These are phyloP conservation scores for Hyaloscypha bicolor DNA, from an alignment of 495 filamentous ascomycete genomes.

Conservation along the genomic window DNA sequence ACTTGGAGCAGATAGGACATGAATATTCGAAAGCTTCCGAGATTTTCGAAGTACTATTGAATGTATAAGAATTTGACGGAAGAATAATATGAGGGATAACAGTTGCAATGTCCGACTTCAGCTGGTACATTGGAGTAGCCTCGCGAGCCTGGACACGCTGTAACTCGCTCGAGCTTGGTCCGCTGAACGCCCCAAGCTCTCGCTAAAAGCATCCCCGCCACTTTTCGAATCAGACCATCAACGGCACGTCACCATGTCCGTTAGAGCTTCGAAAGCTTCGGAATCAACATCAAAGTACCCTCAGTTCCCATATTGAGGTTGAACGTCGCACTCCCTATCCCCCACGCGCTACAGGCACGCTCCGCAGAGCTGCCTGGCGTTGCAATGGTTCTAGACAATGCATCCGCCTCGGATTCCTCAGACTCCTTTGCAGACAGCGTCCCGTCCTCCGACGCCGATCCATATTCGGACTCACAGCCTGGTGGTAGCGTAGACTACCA, in stretches of 20 bases:
- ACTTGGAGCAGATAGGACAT: no score
- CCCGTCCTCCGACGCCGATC: conserved; percentile 28
- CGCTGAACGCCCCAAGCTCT: neutral
- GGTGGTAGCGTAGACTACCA: neutral
- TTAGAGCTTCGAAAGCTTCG: neutral
- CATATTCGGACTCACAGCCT: conserved; percentile 20
- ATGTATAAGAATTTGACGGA: no score
- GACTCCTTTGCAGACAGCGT: conserved; percentile 12
- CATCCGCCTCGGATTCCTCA: neutral
- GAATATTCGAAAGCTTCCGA: no score
- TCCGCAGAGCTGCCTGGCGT: neutral
- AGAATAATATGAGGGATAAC: no score
- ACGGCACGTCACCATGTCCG: conserved; percentile 17
- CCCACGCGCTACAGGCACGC: neutral
- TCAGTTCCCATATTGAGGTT: neutral
- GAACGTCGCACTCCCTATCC: neutral
- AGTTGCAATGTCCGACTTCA: no score
- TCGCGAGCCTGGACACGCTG: no score
- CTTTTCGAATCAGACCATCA: neutral
- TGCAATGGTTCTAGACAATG: conserved; percentile 32
- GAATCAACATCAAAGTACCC: neutral
- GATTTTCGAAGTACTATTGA: no score
- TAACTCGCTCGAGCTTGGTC: neutral
- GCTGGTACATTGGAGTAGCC: no score
- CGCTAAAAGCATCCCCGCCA: neutral